phyloP scores from a whole-genome alignment of 2,329 filamentous ascomycete genomes.

The Pestalotiopsis fici region DNA sequence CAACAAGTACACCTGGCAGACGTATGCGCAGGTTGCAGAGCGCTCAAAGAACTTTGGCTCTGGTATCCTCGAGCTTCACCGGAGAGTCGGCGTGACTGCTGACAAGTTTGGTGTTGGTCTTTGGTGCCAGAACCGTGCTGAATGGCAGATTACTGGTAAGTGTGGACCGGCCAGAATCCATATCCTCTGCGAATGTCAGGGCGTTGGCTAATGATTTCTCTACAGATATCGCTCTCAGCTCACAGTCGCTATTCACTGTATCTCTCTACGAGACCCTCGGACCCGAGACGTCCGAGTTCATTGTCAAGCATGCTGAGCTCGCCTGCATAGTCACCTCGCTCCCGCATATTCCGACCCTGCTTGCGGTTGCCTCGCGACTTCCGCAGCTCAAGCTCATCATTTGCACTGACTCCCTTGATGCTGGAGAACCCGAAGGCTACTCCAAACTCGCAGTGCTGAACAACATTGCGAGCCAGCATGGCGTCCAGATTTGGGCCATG shows the following conservation, averaged over 20 bases:
- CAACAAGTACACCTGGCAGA: slow-evolving; percentile 79
- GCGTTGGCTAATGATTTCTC: slow-evolving; percentile 12
- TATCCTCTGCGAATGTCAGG: not conserved
- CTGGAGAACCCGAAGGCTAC: slow-evolving; percentile 73
- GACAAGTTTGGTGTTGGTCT: slow-evolving; percentile 75
- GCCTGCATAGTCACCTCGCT: slow-evolving; percentile 76
- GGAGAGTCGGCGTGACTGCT: slow-evolving; percentile 66
- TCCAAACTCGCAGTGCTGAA: slow-evolving; percentile 81
- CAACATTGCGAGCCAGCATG: slow-evolving; percentile 71
- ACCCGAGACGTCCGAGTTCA: slow-evolving; percentile 88
- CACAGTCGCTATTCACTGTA: slow-evolving; percentile 85
- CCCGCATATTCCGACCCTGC: slow-evolving; percentile 76
- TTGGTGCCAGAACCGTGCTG: slow-evolving; percentile 85
- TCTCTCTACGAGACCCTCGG: slow-evolving; percentile 97
- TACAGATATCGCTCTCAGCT: slow-evolving; percentile 80
- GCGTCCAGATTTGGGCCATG: slow-evolving; percentile 79
- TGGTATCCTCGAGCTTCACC: slow-evolving; percentile 81
- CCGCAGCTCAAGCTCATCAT: slow-evolving; percentile 86
- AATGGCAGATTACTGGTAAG: slow-evolving; percentile 81
- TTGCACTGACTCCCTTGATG: slow-evolving; percentile 79
- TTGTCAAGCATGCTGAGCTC: slow-evolving; percentile 86
- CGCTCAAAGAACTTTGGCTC: slow-evolving; percentile 83
- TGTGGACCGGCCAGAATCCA: slow-evolving; percentile 20
- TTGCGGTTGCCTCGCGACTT: slow-evolving; percentile 76
- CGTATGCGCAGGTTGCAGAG: slow-evolving; percentile 76